phyloP scores from a whole-genome alignment of 1,139 yeast genomes.

The Debaryomyces coudertii region DNA sequence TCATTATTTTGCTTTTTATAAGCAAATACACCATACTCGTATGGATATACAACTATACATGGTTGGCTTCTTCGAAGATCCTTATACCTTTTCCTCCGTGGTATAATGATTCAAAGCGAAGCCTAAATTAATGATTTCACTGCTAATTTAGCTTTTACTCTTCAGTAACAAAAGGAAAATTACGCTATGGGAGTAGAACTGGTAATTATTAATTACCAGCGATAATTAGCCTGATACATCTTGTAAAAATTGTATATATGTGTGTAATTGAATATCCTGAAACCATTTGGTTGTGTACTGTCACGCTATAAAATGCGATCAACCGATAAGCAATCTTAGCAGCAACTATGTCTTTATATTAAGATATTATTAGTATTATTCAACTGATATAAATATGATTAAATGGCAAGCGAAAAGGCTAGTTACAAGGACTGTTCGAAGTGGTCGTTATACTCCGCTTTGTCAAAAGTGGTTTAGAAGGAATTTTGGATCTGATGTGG shows the following conservation, averaged over 20 bases:
- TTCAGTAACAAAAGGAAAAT: constrained; percentile 16
- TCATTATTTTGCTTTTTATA: neutral
- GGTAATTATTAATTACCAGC: constrained; percentile 20
- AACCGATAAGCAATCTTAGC: constrained; percentile 5
- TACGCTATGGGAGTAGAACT: constrained; percentile 19
- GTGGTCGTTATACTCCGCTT: neutral
- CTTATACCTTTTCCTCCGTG: constrained; percentile 52
- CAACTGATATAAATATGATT: neutral
- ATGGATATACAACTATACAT: neutral
- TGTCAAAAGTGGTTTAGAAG: constrained; percentile 13
- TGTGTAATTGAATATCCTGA: neutral
- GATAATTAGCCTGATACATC: constrained; percentile 35
- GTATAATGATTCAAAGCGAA: constrained; percentile 71
- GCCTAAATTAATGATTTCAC: constrained; percentile 50
- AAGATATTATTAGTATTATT: neutral
- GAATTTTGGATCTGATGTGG: constrained; percentile 31
- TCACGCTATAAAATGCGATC: neutral
- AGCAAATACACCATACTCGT: neutral
- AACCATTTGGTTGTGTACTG: neutral
- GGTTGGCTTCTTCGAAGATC: constrained; percentile 71
- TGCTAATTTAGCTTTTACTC: constrained; percentile 31
- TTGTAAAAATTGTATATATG: neutral
- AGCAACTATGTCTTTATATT: neutral
- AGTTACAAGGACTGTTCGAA: neutral
- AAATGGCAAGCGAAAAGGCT: constrained; percentile 4